phyloP scores from a whole-genome alignment of 805 yeast species.

The Suhomyces sp. region DNA sequence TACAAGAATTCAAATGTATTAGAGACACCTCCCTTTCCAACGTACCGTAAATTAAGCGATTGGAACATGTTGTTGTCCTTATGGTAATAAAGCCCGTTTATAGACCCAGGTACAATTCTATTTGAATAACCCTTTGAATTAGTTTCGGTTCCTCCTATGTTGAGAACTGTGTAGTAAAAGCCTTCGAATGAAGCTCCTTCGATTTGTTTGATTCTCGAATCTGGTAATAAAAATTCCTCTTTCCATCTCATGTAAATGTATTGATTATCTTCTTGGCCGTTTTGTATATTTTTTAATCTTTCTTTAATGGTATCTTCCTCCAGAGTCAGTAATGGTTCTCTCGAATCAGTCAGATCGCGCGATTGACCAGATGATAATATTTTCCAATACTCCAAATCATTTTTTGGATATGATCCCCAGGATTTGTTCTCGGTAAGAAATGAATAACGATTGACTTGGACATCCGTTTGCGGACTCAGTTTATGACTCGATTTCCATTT shows the following conservation, averaged over 20 bases:
- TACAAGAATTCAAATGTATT: slow-evolving; percentile 24
- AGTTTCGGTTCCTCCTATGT: slow-evolving; percentile 45
- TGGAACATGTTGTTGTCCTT: slow-evolving; percentile 76
- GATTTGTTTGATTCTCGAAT: slow-evolving; percentile 59
- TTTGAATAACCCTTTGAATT: slow-evolving; percentile 5
- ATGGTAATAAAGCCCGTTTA: slow-evolving; percentile 82
- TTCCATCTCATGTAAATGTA: slow-evolving; percentile 90
- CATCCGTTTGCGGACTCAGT: slow-evolving; percentile 10
- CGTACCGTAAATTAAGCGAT: slow-evolving; percentile 63
- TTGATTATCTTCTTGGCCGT: slow-evolving; percentile 29
- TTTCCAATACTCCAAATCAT: slow-evolving; percentile 52
- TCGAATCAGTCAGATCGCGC: slow-evolving; percentile 26
- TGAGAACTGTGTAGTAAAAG: slow-evolving; percentile 82
- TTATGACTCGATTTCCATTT: slow-evolving; percentile 18
- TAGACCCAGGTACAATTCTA: slow-evolving; percentile 54
- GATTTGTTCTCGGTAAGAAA: slow-evolving; percentile 56
- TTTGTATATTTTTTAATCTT: slow-evolving; percentile 29
- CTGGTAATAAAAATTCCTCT: slow-evolving; percentile 83
- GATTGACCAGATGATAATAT: slow-evolving; percentile 52
- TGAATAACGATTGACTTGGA: slow-evolving; percentile 35
- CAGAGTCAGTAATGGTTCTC: not conserved
- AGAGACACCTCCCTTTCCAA: slow-evolving; percentile 46
- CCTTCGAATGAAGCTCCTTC: slow-evolving; percentile 88
- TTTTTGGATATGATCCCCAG: slow-evolving; percentile 51
- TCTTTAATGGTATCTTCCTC: slow-evolving; percentile 20